Evolutionary conservation across 2,329 filamentous ascomycete species (phyloP), one percentile per base, ranked within the genome.

Genomic region (Fusarium sulawesiense): DNA sequence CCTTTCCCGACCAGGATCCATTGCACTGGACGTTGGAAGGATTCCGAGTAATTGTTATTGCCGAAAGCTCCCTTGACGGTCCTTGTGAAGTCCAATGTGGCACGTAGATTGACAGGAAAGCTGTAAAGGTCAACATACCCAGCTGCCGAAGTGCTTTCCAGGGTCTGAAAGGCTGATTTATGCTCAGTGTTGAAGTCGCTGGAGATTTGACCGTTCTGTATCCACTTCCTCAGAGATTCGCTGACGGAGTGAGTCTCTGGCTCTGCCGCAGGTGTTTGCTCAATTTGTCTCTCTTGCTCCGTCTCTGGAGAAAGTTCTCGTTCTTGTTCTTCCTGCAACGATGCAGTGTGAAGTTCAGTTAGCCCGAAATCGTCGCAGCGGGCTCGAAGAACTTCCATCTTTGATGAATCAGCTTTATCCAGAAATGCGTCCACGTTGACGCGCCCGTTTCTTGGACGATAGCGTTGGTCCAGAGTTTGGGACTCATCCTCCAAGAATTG

Each of bases 251-350:
- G 86, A 0, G 11, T 2, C 0, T 66, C 72, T 0, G 89, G 81
- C 1, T 71, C 40, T 2, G 56, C 62, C 0, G 32, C 87, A 6
- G 56, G 62, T 0, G 88, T 86, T 2, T 80, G 80, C 67, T 91
- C 80, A 1, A 87, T 69, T 50, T 91, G 79, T 2, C 83, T 79
- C 71, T 93, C 88, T 27, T 85, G 78, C 68, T 93, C 88, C 1
- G 87, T 83, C 64, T 93, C 90, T 0, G 88, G 88, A 0, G 87
- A 82, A 0, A 93, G 79, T 66, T 93, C 91, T 1, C 90, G 83
- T 73, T 93, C 91, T 68, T 93, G 89, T 60, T 93, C 91, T 71
- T 92, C 89, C 4, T 87, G 79, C 0, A 92, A 77, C 0, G 78
- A 77, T 0, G 41, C 44, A 0, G 14, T 40, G 1, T 44, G 58